Evolutionary conservation across 805 yeast species (phyloP).

Genomic region (Saccharomycopsis sp.): DNA sequence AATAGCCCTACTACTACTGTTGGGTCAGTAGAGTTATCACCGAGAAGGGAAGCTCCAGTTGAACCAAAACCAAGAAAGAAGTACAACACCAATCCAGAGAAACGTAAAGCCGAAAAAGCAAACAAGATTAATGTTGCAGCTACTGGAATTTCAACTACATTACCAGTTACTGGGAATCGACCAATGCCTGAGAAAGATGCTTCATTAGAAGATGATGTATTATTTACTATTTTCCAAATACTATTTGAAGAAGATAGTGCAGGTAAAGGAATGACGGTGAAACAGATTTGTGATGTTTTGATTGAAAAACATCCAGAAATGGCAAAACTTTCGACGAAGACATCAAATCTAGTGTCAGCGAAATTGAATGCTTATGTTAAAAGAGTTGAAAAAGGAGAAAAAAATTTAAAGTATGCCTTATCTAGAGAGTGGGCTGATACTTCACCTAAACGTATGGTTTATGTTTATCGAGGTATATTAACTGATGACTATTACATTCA

Average conservation of each 20-base stretch:
- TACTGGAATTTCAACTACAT: constrained; percentile 69
- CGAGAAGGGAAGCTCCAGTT: neutral
- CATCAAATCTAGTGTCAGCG: constrained; percentile 76
- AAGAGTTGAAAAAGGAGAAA: constrained; percentile 78
- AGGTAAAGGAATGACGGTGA: constrained; percentile 82
- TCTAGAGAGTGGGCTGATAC: constrained; percentile 91
- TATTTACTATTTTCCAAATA: constrained; percentile 67
- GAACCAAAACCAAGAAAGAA: constrained; percentile 17
- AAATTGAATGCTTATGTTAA: constrained; percentile 80
- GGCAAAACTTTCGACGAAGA: constrained; percentile 73
- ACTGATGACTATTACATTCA: constrained; percentile 70
- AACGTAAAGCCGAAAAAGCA: constrained; percentile 36
- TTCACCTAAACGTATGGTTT: constrained; percentile 83
- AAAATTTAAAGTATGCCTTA: constrained; percentile 61
- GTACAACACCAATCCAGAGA: constrained; percentile 23
- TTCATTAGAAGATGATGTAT: constrained; percentile 67
- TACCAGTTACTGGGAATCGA: constrained; percentile 72
- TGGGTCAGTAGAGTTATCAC: too few species aligned
- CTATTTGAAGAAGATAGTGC: constrained; percentile 61
- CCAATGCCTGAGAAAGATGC: constrained; percentile 65
- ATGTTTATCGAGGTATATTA: constrained; percentile 72
- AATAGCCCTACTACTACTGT: neutral
- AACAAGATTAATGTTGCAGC: constrained; percentile 34
- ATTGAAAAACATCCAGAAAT: constrained; percentile 74
- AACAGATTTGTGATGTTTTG: constrained; percentile 73